Base-by-base conservation (phyloP, 768 basidiomycete genomes). In the Mycena maculata region DNA sequence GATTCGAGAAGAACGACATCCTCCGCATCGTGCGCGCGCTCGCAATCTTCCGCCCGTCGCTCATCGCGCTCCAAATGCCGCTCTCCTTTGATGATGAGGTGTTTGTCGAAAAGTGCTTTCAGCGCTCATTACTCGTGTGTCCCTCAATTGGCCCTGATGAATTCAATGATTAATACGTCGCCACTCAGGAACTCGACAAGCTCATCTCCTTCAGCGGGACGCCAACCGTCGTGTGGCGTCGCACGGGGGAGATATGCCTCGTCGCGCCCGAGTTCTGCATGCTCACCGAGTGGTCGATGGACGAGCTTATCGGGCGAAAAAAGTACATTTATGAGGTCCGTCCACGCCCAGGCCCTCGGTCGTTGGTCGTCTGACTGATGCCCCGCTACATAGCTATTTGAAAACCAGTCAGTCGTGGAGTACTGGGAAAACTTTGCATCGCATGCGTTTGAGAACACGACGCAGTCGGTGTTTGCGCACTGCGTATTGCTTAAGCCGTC, bases 21-120 rank as follows among this genome's bases (percentile, higher is more conserved):
- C 80, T 99, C 45, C 94, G 95, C 63, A 91, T 99, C 71, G 96
- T 98, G 47, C 91, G 96, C 58, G 94, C 96, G 30, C 84, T 99
- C 60, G 96, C 97, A 22, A 94, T 97, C 39, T 96, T 95, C 77
- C 87, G 97, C 61, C 97, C 97, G n/a, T 96, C 94, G 63, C 86
- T 99, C 61, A 99, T 99, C 73, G 97, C 97, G 28, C 82, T 99
- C 57, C 96, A 98, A 87, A 98, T 98, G 96, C 95, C 97, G 30
- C 83, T 99, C 77, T 93, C 95, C 20, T 89, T 95, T 63, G 96
- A 98, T 73, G 97, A 99, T 80, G 97, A 98, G 77, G 87, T 97
- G 3, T 98, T 99, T 78, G 92, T 97, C 55, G 97, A 99, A 80
- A 91, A 91, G 75, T 97, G 94, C 71, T 97, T 99, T 77, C 97